Evolutionary conservation across 2,329 filamentous ascomycete genomes (phyloP), one percentile per base, ranked within the genome.

Genomic region (Trichoderma pleuroti): DNA sequence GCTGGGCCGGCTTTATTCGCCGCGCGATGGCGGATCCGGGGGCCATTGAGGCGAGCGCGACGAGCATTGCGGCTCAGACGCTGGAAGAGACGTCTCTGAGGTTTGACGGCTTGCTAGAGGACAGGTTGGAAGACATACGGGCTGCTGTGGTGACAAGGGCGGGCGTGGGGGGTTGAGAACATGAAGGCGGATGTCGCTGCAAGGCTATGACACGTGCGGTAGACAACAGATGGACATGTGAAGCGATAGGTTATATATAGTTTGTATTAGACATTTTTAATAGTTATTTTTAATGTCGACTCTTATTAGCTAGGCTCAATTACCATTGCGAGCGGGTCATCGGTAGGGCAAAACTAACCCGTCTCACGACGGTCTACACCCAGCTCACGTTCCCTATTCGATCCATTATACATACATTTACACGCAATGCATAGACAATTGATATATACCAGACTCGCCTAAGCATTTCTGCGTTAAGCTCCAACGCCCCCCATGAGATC

Each of bases 1-100:
- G 82, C 4, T 88, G 89, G 86, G 80, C 86, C 0, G 79, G 77
- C 2, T 93, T 93, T 73, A 85, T 90, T 28, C 80, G 74, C 30
- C 73, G 76, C 21, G 84, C 78, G 2, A 81, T 84, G 2, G 76
- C 81, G 56, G 76, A 81, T 4, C 77, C 81, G 0, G 74, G 49
- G 4, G 71, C 71, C 16, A 76, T 85, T 9, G 69, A 74, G 62
- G 81, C 84, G 5, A 81, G 78, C 11, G 87, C 85, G 32, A 82
- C 80, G 16, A 80, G 73, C 39, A 79, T 90, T 69, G 82, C 81
- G 75, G 85, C 87, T 7, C 86, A 82, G 80, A 86, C 84, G 3
- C 74, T 88, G 57, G 76, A 85, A 72, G 87, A 89, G 77, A 77
- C 77, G 28, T 76, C 78, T 21, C 76, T 87, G n/a, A 78, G 83